phyloP scores from a whole-genome alignment of 1,284 basidiomycete genomes.

The Leccinum fuscescens region DNA sequence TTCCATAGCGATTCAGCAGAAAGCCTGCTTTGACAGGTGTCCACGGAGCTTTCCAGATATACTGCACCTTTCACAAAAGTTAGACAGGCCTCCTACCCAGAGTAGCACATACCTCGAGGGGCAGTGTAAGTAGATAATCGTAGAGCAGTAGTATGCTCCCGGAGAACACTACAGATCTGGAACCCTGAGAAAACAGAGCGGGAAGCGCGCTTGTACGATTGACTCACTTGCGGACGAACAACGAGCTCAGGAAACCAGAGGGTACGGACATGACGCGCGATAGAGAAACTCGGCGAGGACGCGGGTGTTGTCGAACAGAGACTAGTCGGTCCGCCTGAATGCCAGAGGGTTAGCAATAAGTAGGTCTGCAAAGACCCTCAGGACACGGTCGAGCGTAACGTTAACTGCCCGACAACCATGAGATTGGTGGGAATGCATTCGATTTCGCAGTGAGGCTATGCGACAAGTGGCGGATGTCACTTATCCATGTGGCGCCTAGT shows the following conservation, averaged over 20 bases:
- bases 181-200: neutral
- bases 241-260: neutral
- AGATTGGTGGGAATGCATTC: neutral
- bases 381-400: neutral
- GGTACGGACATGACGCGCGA: neutral
- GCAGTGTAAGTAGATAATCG: too few species aligned
- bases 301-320: neutral
- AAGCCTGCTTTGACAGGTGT: conserved; percentile 12
- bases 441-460: neutral
- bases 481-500: neutral
- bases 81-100: neutral
- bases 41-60: conserved; percentile 13
- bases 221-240: neutral
- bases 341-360: neutral
- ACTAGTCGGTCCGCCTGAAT: neutral
- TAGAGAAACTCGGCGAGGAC: neutral
- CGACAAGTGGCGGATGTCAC: neutral
- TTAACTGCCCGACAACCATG: neutral
- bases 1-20: conserved; percentile 19
- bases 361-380: neutral
- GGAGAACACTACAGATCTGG: too few species aligned
- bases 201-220: neutral
- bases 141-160: too few species aligned
- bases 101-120: neutral
- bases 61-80: conserved; percentile 9